A percentile compares a stretch with the other conserved stretches of the same genome.
Conservation (phyloP, 1,139 yeast genomes). For the Suhomyces atakaporum region DNA sequence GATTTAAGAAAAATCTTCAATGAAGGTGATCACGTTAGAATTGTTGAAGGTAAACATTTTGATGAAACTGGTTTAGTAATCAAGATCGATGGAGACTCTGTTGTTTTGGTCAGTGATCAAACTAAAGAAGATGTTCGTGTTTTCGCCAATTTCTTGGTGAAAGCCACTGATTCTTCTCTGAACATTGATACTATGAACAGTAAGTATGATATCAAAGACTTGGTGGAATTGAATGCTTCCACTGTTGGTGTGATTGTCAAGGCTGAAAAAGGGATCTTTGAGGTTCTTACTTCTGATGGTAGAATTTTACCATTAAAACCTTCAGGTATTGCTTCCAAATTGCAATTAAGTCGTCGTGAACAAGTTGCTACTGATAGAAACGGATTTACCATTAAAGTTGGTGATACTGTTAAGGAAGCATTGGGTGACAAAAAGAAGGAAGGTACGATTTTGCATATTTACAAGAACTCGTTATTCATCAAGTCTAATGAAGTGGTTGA, state of each 20-base stretch:
- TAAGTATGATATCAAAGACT: conserved; percentile 82
- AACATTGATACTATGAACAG: conserved; percentile 47
- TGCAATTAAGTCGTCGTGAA: conserved; percentile 62
- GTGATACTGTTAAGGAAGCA: conserved; percentile 86
- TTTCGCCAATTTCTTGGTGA: conserved; percentile 83
- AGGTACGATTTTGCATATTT: conserved; percentile 85
- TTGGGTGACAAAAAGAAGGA: conserved; percentile 70
- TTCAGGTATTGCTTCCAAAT: conserved; percentile 75
- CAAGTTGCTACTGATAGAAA: conserved; percentile 84
- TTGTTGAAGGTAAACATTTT: conserved; percentile 84
- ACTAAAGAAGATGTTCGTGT: conserved; percentile 86
- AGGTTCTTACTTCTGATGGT: conserved; percentile 84
- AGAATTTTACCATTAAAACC: conserved; percentile 72
- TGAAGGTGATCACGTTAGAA: conserved; percentile 95
- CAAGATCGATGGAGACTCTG: conserved; percentile 77
- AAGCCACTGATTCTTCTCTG: conserved; percentile 70
- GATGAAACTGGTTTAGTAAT: conserved; percentile 97
- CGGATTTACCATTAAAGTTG: conserved; percentile 83
- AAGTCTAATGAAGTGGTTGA: conserved; percentile 79
- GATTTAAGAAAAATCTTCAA: conserved; percentile 83
- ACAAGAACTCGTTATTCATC: conserved; percentile 74
- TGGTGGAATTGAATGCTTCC: conserved; percentile 85
- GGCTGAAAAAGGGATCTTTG: conserved; percentile 84
- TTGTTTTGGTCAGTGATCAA: conserved; percentile 86
- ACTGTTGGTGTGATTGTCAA: conserved; percentile 87